Evolutionary conservation across 139 green algal species (phyloP), one percentile per base, ranked within the genome.

Genomic region (Asterochloris sp.): DNA sequence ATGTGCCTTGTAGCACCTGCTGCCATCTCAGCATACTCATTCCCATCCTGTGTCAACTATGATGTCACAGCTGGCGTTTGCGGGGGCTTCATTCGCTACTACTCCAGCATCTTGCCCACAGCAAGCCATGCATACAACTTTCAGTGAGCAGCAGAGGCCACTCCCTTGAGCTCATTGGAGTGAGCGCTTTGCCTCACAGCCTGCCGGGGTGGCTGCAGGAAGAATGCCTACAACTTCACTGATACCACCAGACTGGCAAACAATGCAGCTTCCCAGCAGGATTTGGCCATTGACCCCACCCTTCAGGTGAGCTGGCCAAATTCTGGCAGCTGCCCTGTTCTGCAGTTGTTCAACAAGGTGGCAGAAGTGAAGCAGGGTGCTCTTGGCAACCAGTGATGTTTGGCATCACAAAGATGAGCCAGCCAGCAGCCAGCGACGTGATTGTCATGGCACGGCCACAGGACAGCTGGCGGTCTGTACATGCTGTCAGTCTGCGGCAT

Each of bases 101-200:
- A 81, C 61, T 60, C n/a, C 27, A 73, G 62, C 62, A 54, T 62
- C 15, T 21, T 71, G n/a, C 76, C 76, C n/a, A 54, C 15, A 27
- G 62, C 62, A 54, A 73, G n/a, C 13, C 76, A 81, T 73, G 62
- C 61, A 13, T 81, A 81, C 62, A 81, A 81, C 62, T 71, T 81
- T 17, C 76, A 81, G 67, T 24, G 54, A 67, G 38, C 38, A 54
- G 38, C 38, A 54, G 38, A 54, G 38, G 38, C 38, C 38, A 54
- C 38, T 54, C 38, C 38, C 38, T 54, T 54, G 38, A 54, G 38
- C 6, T 54, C 38, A 2, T 54, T 54, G 6, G 38, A 54, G 38
- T 54, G 38, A 10, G 38, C 38, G 38, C 38, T 54, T 54, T 54
- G 38, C 38, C 38, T 54, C 38, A 71, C 66, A 21, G 21, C 66